phyloP scores from a whole-genome alignment of 306 rosid species.

The Trifolium subterraneum region DNA sequence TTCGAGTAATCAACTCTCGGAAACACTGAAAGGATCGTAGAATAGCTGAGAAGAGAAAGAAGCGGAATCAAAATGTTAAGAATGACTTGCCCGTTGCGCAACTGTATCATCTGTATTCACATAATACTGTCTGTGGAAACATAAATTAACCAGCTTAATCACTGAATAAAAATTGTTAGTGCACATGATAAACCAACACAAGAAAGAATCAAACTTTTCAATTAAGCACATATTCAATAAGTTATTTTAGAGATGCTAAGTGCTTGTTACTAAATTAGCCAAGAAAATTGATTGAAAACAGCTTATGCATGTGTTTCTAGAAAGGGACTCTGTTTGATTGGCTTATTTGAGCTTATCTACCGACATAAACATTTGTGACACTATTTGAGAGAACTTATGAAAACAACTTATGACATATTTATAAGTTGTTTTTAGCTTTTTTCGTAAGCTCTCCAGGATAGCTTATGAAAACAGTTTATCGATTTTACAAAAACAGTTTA shows the following conservation, averaged over 20 bases:
- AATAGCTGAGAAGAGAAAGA: not conserved
- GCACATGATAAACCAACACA: not conserved
- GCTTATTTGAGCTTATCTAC: not conserved
- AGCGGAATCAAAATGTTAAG: not conserved
- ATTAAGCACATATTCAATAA: not conserved
- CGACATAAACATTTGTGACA: not conserved
- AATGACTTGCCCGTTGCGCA: conserved; percentile 54
- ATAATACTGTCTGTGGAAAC: conserved; percentile 80
- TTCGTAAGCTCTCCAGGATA: not conserved
- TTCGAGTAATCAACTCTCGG: not conserved
- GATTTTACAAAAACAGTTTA: no score
- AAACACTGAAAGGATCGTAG: conserved; percentile 15
- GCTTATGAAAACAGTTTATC: not conserved
- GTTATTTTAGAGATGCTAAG: not conserved
- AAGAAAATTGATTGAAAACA: not conserved
- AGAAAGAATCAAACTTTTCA: not conserved
- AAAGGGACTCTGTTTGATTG: not conserved
- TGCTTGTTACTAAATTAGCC: not conserved
- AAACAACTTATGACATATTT: not conserved
- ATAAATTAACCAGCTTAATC: conserved; percentile 10
- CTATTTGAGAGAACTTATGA: no score
- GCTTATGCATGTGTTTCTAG: not conserved
- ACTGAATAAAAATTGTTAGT: not conserved
- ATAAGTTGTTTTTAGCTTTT: not conserved
- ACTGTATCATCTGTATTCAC: conserved; percentile 76